Percentiles rank a stretch among this genome's conserved stretches.
phyloP scores from a whole-genome alignment of 2,329 filamentous ascomycete species.

The Samsoniella hepiali region DNA sequence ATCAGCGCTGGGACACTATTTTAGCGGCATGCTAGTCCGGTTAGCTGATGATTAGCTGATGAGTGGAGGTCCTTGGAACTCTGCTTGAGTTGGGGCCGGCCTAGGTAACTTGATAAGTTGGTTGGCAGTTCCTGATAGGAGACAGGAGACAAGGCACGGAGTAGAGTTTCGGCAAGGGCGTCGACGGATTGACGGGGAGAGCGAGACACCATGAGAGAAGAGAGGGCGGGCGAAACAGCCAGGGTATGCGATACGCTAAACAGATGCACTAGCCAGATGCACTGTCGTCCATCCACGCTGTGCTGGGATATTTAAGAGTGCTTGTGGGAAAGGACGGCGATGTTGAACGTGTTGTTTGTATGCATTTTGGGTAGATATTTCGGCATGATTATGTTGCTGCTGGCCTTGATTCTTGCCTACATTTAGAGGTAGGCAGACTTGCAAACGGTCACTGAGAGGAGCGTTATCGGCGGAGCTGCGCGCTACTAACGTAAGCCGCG shows the following conservation, averaged over 20 bases:
- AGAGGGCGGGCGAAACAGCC: not conserved
- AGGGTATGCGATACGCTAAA: not conserved
- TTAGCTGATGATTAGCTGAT: not conserved
- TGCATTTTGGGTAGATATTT: no score
- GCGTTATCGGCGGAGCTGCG: no score
- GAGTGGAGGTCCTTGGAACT: not conserved
- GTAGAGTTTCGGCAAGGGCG: not conserved
- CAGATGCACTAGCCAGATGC: not conserved
- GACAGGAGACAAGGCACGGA: no score
- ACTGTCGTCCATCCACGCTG: no score
- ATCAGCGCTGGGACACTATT: not conserved
- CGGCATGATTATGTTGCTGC: no score
- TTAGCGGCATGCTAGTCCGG: not conserved
- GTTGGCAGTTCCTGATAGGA: no score
- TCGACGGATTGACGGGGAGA: not conserved
- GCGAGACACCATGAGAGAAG: constrained; percentile 1
- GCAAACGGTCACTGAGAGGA: no score
- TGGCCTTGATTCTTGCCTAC: no score
- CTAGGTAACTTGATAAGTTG: not conserved
- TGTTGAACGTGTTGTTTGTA: not conserved
- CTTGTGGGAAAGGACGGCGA: not conserved
- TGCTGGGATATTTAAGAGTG: no score
- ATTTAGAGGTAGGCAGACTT: no score
- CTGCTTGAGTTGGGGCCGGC: not conserved
- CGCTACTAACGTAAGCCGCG: not conserved